Evolutionary conservation across 768 basidiomycete species (phyloP), one percentile per base, ranked within the genome.

Genomic region (Hygrophorus pudorinus): DNA sequence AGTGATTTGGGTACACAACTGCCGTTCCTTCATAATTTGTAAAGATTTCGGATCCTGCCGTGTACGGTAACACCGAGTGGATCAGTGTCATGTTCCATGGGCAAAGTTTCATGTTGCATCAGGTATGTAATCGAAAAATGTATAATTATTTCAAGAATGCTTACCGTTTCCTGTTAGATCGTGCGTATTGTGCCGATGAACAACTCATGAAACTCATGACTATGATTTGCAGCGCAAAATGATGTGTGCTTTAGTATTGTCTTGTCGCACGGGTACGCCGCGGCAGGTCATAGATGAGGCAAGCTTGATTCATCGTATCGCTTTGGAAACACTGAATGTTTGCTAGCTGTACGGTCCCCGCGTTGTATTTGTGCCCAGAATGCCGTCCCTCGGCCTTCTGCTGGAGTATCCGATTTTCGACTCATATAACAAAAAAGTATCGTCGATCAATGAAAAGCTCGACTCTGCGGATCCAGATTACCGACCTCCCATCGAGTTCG

Each of bases 51-150:
- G 87, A 94, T 40, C 93, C 94, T n/a, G 78, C 74, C 3, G 85
- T 94, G 2, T 83, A 90, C 49, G 90, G 87, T 16, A 81, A 81
- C 31, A 93, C 86, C 1, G 94, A 99, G 57, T 98, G 94, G 93
- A 78, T 98, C 35, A 85, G 85, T 36, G 81, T 98, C 14, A 68
- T 85, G 48, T 85, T 96, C 59, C 91, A 98, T 58, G 96, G 94
- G 0, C 96, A 99, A 62, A 92, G 89, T 54, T 99, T 99, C 62
- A 98, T 99, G 96, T 65, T 99, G 43, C 94, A 99, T 61, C 96
- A 99, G 71, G 92, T 92, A 54, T 42, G 72, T 65, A n/a, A 31
- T 48, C 52, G 46, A 21, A 9, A 14, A n/a, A 30, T 5, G 16
- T 6, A 17, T 32, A 10, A 4, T 35, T 18, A 32, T 18, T 14